phyloP scores from a whole-genome alignment of 352 stramenopile genomes.

The Poterioochromonas sp. region DNA sequence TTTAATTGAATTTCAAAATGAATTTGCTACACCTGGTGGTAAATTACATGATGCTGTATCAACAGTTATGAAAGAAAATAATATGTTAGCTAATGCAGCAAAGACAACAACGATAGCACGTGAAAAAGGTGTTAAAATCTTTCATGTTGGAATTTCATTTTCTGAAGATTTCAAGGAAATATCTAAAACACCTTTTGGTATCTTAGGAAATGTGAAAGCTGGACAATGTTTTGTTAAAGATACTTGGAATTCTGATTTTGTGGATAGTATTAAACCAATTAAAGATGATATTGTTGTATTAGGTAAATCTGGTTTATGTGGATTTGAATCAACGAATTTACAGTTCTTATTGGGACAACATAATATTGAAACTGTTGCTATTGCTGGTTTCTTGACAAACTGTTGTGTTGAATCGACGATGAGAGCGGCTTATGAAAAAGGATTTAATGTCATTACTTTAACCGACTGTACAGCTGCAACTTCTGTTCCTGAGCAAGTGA shows the following conservation, averaged over 20 bases:
- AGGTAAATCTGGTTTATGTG: conserved; percentile 51
- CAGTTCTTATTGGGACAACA: conserved; percentile 52
- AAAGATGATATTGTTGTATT: conserved; percentile 48
- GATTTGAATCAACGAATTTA: conserved; percentile 53
- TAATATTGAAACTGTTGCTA: conserved; percentile 48
- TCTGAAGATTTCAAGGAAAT: conserved; percentile 46
- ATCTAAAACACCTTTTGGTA: conserved; percentile 44
- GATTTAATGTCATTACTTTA: conserved; percentile 52
- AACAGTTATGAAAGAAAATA: conserved; percentile 46
- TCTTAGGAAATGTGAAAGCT: conserved; percentile 50
- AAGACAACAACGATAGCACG: conserved; percentile 39
- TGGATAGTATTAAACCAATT: conserved; percentile 43
- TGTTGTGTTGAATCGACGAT: conserved; percentile 54
- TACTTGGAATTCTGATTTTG: conserved; percentile 46
- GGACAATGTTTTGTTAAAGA: conserved; percentile 46
- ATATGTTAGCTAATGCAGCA: conserved; percentile 48
- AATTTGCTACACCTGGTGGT: conserved; percentile 51
- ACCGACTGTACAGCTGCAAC: conserved; percentile 50
- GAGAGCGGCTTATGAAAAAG: conserved; percentile 51
- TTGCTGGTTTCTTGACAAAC: conserved; percentile 55
- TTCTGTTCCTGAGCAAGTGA: conserved; percentile 48
- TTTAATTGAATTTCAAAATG: conserved; percentile 57
- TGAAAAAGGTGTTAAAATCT: conserved; percentile 43
- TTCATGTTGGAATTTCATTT: conserved; percentile 51
- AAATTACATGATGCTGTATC: conserved; percentile 50